A percentile compares a stretch with the other conserved stretches of the same genome.
phyloP scores from a whole-genome alignment of 2,329 filamentous ascomycete species.

The Pseudogymnoascus sp. region DNA sequence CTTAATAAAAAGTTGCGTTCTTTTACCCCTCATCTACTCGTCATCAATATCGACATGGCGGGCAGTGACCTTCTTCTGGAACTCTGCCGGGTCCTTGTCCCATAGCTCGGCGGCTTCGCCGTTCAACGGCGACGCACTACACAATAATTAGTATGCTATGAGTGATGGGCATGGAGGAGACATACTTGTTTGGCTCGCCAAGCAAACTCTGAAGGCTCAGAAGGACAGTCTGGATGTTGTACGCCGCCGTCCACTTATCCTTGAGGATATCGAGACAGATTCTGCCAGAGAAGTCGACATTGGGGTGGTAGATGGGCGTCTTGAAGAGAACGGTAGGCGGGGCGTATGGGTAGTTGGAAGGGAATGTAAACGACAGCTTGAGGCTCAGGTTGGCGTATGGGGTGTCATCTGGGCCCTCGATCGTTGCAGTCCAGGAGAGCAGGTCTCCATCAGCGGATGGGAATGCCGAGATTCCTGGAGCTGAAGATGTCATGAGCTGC shows the following conservation, averaged over 20 bases:
- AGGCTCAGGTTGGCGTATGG: conserved; percentile 82
- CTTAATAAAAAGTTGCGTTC: not conserved
- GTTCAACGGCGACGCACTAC: conserved; percentile 84
- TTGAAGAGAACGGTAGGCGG: conserved; percentile 91
- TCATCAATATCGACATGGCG: conserved; percentile 59
- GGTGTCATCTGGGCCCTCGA: conserved; percentile 82
- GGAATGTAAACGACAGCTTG: conserved; percentile 88
- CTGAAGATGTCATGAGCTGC: conserved; percentile 94
- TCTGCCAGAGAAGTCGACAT: conserved; percentile 92
- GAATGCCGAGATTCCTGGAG: conserved; percentile 90
- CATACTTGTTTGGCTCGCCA: conserved; percentile 96
- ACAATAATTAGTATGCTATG: conserved; percentile 16
- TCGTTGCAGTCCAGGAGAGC: conserved; percentile 87
- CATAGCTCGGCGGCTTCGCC: conserved; percentile 93
- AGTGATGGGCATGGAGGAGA: conserved; percentile 17
- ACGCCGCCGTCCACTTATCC: conserved; percentile 97
- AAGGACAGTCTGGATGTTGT: conserved; percentile 91
- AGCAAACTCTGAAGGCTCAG: conserved; percentile 90
- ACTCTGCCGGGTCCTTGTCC: conserved; percentile 81
- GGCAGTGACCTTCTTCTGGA: conserved; percentile 65
- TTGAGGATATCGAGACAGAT: conserved; percentile 98
- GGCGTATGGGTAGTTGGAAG: conserved; percentile 84
- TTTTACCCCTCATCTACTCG: conserved; percentile 36
- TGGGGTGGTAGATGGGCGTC: conserved; percentile 98
- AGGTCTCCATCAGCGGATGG: conserved; percentile 84